A percentile compares a stretch with the other conserved stretches of the same genome.
phyloP scores from a whole-genome alignment of 768 basidiomycete species.

The Mycena amicta region DNA sequence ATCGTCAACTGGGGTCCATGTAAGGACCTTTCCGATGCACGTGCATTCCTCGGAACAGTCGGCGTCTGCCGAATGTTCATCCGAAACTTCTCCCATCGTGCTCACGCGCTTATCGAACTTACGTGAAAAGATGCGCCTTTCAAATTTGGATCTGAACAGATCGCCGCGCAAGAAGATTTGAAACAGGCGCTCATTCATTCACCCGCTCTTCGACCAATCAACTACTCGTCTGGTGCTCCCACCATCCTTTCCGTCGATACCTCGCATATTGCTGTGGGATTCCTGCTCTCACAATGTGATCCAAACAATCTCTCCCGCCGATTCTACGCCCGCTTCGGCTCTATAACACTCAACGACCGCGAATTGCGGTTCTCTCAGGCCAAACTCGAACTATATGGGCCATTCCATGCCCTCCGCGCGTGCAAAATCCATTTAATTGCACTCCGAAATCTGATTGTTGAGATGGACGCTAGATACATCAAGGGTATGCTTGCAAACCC shows the following conservation, averaged over 20 bases:
- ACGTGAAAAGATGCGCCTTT: constrained; percentile 30
- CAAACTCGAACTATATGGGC: constrained; percentile 38
- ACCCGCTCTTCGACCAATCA: constrained; percentile 35
- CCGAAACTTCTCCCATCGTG: constrained; percentile 27
- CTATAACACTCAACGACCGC: constrained; percentile 35
- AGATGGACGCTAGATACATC: constrained; percentile 41
- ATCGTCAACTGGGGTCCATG: too few relatives aligned
- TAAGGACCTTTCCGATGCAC: too few relatives aligned
- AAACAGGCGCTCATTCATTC: constrained; percentile 25
- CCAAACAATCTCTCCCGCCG: constrained; percentile 31
- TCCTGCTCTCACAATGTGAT: too few relatives aligned
- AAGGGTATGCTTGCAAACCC: constrained; percentile 37
- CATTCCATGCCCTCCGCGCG: constrained; percentile 25
- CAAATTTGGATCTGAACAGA: constrained; percentile 27
- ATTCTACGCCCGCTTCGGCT: constrained; percentile 34
- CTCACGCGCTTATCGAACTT: constrained; percentile 27
- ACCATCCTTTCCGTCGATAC: too few relatives aligned
- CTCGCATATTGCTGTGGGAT: too few relatives aligned
- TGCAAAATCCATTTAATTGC: constrained; percentile 25
- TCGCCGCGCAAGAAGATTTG: too few relatives aligned
- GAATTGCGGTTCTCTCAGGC: constrained; percentile 33
- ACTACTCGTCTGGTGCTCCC: constrained; percentile 29
- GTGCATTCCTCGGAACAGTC: constrained; percentile 31
- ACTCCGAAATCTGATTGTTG: constrained; percentile 27
- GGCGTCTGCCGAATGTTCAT: constrained; percentile 34